Percentiles rank a stretch among this genome's conserved stretches.
These are phyloP conservation scores for Globisporangium mamillatum DNA, from an alignment of 352 stramenopile genomes.

Conservation along the genomic window DNA sequence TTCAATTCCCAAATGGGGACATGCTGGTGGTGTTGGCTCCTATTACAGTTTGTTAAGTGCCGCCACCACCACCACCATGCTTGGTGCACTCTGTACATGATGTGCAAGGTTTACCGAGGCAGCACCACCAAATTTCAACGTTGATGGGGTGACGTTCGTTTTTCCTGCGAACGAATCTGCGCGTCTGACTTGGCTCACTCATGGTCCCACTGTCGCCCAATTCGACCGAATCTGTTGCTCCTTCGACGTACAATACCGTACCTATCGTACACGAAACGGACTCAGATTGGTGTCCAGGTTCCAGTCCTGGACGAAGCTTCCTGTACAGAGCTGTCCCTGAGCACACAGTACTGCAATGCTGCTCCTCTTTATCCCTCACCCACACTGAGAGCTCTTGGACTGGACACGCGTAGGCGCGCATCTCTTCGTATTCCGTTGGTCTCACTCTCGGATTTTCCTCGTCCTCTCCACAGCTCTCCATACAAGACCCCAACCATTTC, in stretches of 20 bases:
- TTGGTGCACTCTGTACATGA: too few species aligned
- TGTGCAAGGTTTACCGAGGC: too few species aligned
- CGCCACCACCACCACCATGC: too few species aligned
- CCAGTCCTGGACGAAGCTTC: background rate
- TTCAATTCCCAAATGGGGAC: background rate
- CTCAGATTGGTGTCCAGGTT: background rate
- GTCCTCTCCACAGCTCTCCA: background rate
- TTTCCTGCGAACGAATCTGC: background rate
- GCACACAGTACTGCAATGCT: too few species aligned
- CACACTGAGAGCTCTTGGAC: background rate
- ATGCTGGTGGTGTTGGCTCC: background rate
- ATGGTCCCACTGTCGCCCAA: background rate
- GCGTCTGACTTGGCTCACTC: constrained; percentile 6
- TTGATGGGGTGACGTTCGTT: background rate
- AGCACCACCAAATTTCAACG: constrained; percentile 5
- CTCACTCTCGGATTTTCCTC: constrained; percentile 4
- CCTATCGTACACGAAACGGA: background rate
- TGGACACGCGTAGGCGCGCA: background rate
- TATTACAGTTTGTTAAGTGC: background rate
- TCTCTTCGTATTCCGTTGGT: background rate
- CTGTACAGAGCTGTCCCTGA: background rate
- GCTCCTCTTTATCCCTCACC: background rate
- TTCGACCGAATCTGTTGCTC: constrained; percentile 4
- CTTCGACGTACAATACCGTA: background rate
- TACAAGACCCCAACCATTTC: background rate